These are phyloP conservation scores for Nematocida sp. DNA, from an alignment of 371 early-diverging fungal species.

Conservation along the genomic window DNA sequence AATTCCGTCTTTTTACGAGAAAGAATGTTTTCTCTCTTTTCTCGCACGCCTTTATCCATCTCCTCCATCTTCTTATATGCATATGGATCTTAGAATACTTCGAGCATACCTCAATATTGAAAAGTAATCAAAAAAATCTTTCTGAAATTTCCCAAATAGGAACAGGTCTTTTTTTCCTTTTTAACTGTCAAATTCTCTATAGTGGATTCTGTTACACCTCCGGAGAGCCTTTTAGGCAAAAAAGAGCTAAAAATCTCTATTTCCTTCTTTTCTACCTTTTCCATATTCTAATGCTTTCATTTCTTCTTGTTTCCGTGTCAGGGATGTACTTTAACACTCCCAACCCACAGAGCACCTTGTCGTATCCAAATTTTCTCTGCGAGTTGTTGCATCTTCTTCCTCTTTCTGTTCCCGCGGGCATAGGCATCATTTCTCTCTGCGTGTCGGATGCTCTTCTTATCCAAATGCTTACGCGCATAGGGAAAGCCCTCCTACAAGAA, in stretches of 20 bases:
- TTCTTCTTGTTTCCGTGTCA: slow-evolving; percentile 24
- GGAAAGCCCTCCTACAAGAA: slow-evolving; percentile 6
- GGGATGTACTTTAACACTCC: too few relatives aligned
- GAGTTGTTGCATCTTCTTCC: slow-evolving; percentile 26
- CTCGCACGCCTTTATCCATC: slow-evolving; percentile 25
- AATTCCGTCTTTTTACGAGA: slow-evolving; percentile 22
- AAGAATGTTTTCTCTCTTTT: slow-evolving; percentile 21
- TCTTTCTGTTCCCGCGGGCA: slow-evolving; percentile 2
- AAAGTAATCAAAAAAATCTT: neutral
- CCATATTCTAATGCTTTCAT: slow-evolving; percentile 10
- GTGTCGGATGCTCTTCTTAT: slow-evolving; percentile 27
- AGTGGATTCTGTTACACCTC: slow-evolving; percentile 45
- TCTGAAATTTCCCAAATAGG: slow-evolving; percentile 30
- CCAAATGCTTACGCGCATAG: neutral
- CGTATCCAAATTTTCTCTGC: neutral
- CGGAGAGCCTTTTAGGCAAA: slow-evolving; percentile 35
- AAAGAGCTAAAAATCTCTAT: slow-evolving; percentile 3
- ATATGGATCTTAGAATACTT: slow-evolving; percentile 1
- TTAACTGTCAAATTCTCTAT: slow-evolving; percentile 43
- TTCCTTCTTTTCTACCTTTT: slow-evolving; percentile 28
- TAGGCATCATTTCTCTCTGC: slow-evolving; percentile 2
- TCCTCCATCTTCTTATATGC: slow-evolving; percentile 10
- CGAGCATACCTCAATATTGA: neutral
- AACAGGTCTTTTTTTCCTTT: slow-evolving; percentile 43
- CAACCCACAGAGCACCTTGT: neutral